Evolutionary conservation across 2,329 filamentous ascomycete species (phyloP), one percentile per base, ranked within the genome.

Genomic region (Sporothrix luriei): DNA sequence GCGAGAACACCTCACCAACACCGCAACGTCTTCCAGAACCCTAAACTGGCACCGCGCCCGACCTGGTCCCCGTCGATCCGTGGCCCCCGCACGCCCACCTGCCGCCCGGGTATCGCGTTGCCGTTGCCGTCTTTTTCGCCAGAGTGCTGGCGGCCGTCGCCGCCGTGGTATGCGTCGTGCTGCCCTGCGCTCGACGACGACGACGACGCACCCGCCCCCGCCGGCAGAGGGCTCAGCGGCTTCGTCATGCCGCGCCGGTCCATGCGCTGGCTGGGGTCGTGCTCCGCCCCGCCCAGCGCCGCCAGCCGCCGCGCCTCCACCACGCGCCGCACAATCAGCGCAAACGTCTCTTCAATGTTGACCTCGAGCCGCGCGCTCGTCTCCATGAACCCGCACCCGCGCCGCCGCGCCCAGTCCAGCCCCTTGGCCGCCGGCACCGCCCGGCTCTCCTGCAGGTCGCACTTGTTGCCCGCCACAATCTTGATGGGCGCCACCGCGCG

Each of bases 321-420:
- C 66, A 90, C 88, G 66, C 87, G 82, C 33, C 87, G 82, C 55
- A 90, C 85, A 71, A 90, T 86, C 51, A 89, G 83, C 48, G 90
- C 91, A 83, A 95, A 95, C 0, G 91, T 94, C 84, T 95, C 92
- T 78, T 95, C 92, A 72, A 95, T 92, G 78, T 95, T 95, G 73
- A 95, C 92, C 82, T 93, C 91, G 75, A 93, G 87, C 68, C 91
- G 83, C 4, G 92, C 92, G 76, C 90, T 93, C 72, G 92, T 95
- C 85, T 95, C 92, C 92, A 95, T 95, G 80, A 95, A 95, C 51
- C 91, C 92, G 79, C 91, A 94, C 55, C 88, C 88, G 68, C 86
- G 83, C 71, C 82, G 83, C 71, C 91, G 83, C 66, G 92, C 91
- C 91, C 92, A 95, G 74, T 93, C 90, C 55, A 94, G 81, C 0